Base-by-base conservation (phyloP, 1,284 basidiomycete genomes). In the Porogramme epimiltina region DNA sequence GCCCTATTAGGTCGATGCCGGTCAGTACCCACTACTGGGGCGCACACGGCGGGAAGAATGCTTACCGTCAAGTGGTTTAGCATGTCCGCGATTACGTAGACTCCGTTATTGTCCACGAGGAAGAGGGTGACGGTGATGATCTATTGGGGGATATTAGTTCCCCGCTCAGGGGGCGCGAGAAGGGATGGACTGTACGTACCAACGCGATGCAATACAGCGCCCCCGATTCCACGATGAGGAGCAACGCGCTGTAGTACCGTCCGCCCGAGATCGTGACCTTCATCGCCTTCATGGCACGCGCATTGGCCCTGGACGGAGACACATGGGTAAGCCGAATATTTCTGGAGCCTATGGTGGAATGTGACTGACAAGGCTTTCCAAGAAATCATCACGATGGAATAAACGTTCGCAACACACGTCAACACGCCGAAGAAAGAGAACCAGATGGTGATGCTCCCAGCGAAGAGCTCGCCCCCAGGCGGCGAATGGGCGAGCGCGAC, bases 201-300 rank as follows among this genome's bases (percentile, higher is more conserved):
- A 48, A 18, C 8, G 40, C 49, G 10, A 51, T 26, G 28, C 44
- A 54, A 26, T 54, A 54, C 18, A 47, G 19, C 3, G 36, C 20
- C 10, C 52, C 52, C 4, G 52, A 54, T 40, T 54, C 52, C 25
- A 54, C 22, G 44, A 54, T 39, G 6, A 54, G 31, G n/a, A 36
- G 26, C 9, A 54, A n/a, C 19, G 24, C 41, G 19, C 39, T 33
- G 39, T 33, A 40, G 28, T 49, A 34, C 37, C 20, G 39, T 26
- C 42, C 36, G n/a, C 47, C 11, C 19, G 42, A 23, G 8, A 41
- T 28, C 19, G 18, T 45, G 6, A 11, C 28, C 10, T 37, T 28
- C 1, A 15, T 16, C 3, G 33, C 11, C 15, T 41, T 4, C 22
- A 20, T 4, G 39, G 13, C 9, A 24, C 16, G 39, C 25, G 6